A percentile compares a stretch with the other conserved stretches of the same genome.
Evolutionary conservation across 305 asterid genomes (phyloP).

Genomic region (Solanum hybrid): DNA sequence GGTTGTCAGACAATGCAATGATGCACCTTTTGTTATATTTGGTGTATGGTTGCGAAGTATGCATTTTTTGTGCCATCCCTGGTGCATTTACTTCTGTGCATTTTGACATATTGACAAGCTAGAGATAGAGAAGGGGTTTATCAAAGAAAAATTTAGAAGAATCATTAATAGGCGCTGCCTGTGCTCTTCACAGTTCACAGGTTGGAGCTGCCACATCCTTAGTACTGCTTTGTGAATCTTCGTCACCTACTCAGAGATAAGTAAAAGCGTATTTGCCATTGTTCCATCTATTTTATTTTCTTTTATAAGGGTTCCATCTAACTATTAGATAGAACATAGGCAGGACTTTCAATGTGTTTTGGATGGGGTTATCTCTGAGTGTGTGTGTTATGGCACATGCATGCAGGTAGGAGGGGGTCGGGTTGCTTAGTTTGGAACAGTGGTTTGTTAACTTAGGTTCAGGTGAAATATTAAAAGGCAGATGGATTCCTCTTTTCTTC

Average conservation of each 20-base stretch:
- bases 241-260: background rate
- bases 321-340: background rate
- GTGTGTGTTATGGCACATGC: background rate
- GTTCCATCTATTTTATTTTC: background rate
- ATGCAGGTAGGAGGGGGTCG: background rate
- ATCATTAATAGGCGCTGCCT: background rate
- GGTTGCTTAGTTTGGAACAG: background rate
- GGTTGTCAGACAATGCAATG: background rate
- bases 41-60: background rate
- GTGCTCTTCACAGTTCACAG: background rate
- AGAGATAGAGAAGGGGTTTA: background rate
- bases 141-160: background rate
- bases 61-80: background rate
- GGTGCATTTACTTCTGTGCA: background rate
- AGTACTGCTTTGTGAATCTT: background rate
- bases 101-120: background rate
- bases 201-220: background rate
- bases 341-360: background rate
- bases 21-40: background rate
- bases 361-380: background rate
- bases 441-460: background rate
- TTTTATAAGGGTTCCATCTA: background rate
- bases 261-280: background rate
- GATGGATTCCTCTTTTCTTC: background rate
- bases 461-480: background rate